phyloP scores from a whole-genome alignment of 73 alveolate genomes.

The Paramecium bursaria region DNA sequence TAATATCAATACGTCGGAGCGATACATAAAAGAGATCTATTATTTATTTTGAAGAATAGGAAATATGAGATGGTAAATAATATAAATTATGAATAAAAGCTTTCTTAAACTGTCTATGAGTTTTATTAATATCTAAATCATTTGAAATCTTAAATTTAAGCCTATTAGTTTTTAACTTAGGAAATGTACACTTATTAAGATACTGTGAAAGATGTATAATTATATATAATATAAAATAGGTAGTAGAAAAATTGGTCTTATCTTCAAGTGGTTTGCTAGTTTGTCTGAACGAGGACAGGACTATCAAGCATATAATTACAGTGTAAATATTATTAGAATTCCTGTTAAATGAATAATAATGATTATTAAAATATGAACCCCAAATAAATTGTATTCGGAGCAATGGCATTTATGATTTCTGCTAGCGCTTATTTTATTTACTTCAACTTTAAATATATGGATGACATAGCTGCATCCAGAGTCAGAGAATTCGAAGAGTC shows the following conservation, averaged over 20 bases:
- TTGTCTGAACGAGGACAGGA: not conserved
- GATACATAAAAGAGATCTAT: constrained; percentile 12
- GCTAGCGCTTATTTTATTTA: constrained; percentile 7
- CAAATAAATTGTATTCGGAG: too few species aligned
- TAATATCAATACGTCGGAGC: constrained; percentile 6
- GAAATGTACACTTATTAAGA: not conserved
- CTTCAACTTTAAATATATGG: constrained; percentile 14
- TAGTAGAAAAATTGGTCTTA: constrained; percentile 35
- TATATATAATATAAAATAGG: not conserved
- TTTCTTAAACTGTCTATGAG: not conserved
- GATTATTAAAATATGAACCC: too few species aligned
- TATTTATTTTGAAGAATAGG: constrained; percentile 13
- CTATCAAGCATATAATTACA: constrained; percentile 6
- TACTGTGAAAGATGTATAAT: constrained; percentile 40
- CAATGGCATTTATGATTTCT: too few species aligned
- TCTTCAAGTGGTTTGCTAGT: constrained; percentile 6
- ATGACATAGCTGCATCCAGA: not conserved
- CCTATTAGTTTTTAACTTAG: not conserved
- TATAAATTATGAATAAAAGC: not conserved
- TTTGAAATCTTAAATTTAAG: constrained; percentile 6
- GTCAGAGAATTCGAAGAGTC: not conserved
- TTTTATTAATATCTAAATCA: not conserved
- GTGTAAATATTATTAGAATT: constrained; percentile 13
- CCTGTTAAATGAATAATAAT: constrained; percentile 16
- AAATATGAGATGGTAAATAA: constrained; percentile 51